phyloP scores from a whole-genome alignment of 768 basidiomycete genomes.

The Pulveroboletus sp. region DNA sequence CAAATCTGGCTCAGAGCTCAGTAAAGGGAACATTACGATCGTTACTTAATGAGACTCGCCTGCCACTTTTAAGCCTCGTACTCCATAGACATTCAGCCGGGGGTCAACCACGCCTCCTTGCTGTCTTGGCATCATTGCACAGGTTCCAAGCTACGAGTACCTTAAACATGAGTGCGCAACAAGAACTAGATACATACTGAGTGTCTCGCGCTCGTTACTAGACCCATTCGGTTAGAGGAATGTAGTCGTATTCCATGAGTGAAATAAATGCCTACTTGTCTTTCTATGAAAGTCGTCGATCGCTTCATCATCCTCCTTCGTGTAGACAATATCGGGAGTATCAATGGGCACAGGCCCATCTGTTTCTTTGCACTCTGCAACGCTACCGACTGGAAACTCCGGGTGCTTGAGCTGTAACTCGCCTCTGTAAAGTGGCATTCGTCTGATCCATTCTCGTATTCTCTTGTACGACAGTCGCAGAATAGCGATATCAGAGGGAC shows the following conservation, averaged over 20 bases:
- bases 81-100: slow-evolving; percentile 61
- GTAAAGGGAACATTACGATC: background rate
- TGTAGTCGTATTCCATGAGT: no score
- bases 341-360: slow-evolving; percentile 22
- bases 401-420: slow-evolving; percentile 23
- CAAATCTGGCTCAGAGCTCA: slow-evolving; percentile 25
- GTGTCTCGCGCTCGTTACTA: slow-evolving; percentile 33
- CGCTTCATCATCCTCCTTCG: slow-evolving; percentile 33
- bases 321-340: slow-evolving; percentile 31
- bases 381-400: slow-evolving; percentile 19
- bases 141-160: slow-evolving; percentile 52
- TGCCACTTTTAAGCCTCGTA: slow-evolving; percentile 56
- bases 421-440: slow-evolving; percentile 43
- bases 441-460: slow-evolving; percentile 28
- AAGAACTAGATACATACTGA: slow-evolving; percentile 18
- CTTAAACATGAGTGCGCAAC: background rate
- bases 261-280: slow-evolving; percentile 11
- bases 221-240: background rate
- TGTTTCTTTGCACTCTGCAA: slow-evolving; percentile 23
- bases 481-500: slow-evolving; percentile 25
- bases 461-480: slow-evolving; percentile 28
- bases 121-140: slow-evolving; percentile 62
- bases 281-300: slow-evolving; percentile 28
- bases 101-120: slow-evolving; percentile 61
- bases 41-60: slow-evolving; percentile 32